Conservation (phyloP, 306 rosid genomes). For the Prunus persica region DNA sequence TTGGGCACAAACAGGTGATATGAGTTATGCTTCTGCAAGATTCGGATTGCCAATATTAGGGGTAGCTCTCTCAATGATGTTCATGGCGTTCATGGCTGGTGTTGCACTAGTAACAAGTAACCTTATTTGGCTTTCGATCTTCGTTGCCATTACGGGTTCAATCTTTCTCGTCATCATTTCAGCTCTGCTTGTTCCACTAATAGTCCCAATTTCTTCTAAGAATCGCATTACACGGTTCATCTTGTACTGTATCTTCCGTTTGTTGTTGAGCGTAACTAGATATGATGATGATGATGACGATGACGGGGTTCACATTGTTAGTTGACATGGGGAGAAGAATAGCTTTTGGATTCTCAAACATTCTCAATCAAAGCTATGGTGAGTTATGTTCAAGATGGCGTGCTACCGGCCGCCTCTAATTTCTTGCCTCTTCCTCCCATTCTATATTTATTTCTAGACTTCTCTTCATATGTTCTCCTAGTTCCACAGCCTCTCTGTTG, state of each 20-base stretch:
- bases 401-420: no score
- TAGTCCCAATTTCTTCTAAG: background rate
- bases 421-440: no score
- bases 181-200: background rate
- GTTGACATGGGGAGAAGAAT: no score
- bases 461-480: no score
- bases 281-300: background rate
- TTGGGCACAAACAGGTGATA: slow-evolving; percentile 29
- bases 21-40: background rate
- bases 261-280: background rate
- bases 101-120: slow-evolving; percentile 20
- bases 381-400: no score
- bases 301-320: no score
- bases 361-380: no score
- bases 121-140: slow-evolving; percentile 19
- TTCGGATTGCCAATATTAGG: slow-evolving; percentile 26
- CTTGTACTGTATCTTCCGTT: background rate
- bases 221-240: background rate
- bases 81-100: slow-evolving; percentile 33
- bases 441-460: no score
- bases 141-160: background rate
- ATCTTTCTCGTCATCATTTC: background rate
- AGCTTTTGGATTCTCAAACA: no score
- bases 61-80: slow-evolving; percentile 15
- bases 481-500: no score